A percentile compares a stretch with the other conserved stretches of the same genome.
Conservation (phyloP, 2,329 filamentous ascomycete species). For the Aquanectria penicillioides region DNA sequence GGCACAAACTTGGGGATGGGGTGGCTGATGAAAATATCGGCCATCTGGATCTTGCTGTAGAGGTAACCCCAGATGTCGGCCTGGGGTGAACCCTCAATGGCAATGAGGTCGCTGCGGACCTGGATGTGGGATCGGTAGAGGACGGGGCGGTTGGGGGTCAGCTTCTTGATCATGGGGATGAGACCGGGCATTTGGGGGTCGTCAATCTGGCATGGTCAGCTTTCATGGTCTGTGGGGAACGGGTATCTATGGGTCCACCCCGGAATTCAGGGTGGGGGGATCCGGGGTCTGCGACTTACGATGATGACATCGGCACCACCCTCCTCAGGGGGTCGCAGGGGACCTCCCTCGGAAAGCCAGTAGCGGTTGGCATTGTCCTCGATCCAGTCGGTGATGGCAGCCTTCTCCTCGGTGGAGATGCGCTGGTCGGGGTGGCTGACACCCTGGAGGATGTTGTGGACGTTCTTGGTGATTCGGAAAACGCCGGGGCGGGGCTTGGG, state of each 20-base stretch:
- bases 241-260: constrained; percentile 2
- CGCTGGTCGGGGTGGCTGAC: constrained; percentile 73
- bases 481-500: constrained; percentile 83
- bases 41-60: constrained; percentile 75
- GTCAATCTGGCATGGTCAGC: constrained; percentile 64
- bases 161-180: constrained; percentile 77
- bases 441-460: constrained; percentile 89
- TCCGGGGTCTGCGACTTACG: constrained; percentile 49
- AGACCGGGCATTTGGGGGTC: constrained; percentile 87
- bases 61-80: constrained; percentile 80
- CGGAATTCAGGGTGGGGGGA: neutral
- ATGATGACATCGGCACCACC: constrained; percentile 82
- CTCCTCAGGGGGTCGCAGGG: constrained; percentile 69
- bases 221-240: neutral
- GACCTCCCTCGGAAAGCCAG: constrained; percentile 76
- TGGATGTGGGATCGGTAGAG: constrained; percentile 88
- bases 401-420: constrained; percentile 70
- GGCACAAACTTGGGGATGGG: constrained; percentile 82
- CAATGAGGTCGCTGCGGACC: constrained; percentile 78
- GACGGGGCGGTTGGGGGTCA: constrained; percentile 78
- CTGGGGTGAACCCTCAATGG: constrained; percentile 71
- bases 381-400: constrained; percentile 76
- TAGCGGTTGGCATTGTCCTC: constrained; percentile 77
- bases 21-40: constrained; percentile 85
- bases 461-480: constrained; percentile 86